Conservation (phyloP, 1,284 basidiomycete genomes). For the Sanghuangporus weigelae region DNA sequence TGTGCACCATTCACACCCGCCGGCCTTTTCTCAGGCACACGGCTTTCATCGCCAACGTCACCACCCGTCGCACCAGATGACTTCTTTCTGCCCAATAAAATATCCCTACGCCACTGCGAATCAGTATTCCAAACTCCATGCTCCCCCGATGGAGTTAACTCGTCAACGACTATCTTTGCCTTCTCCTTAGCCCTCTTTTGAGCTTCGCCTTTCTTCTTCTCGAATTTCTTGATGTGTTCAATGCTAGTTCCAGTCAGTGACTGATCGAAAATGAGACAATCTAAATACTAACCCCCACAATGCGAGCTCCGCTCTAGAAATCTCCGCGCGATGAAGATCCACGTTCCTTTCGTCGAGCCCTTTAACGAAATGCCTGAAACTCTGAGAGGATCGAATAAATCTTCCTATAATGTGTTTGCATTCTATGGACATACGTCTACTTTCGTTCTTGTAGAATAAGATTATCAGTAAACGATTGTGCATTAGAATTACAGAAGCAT, state of each 20-base stretch:
- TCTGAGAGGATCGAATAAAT: constrained; percentile 31
- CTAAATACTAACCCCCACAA: constrained; percentile 45
- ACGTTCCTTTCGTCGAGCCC: constrained; percentile 52
- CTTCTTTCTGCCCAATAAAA: constrained; percentile 21
- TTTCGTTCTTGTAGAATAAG: neutral
- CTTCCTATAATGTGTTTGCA: neutral
- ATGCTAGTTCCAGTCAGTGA: constrained; percentile 30
- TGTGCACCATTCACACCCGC: too few relatives aligned
- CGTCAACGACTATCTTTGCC: neutral
- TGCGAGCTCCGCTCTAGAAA: constrained; percentile 54
- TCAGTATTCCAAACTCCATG: neutral
- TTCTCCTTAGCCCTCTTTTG: constrained; percentile 28
- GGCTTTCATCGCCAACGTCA: neutral
- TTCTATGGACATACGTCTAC: constrained; percentile 46
- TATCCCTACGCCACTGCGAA: constrained; percentile 19
- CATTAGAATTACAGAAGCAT: neutral
- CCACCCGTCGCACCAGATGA: neutral
- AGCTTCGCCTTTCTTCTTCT: constrained; percentile 33
- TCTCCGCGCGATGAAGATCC: constrained; percentile 56
- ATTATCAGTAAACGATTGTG: neutral
- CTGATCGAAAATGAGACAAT: neutral
- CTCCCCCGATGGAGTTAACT: neutral
- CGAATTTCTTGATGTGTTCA: constrained; percentile 41
- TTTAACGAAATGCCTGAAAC: constrained; percentile 60
- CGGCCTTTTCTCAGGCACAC: neutral